Evolutionary conservation across 1,139 yeast species (phyloP), one percentile per base, ranked within the genome.

Genomic region (Hemisphaericaspora xylanilytica): DNA sequence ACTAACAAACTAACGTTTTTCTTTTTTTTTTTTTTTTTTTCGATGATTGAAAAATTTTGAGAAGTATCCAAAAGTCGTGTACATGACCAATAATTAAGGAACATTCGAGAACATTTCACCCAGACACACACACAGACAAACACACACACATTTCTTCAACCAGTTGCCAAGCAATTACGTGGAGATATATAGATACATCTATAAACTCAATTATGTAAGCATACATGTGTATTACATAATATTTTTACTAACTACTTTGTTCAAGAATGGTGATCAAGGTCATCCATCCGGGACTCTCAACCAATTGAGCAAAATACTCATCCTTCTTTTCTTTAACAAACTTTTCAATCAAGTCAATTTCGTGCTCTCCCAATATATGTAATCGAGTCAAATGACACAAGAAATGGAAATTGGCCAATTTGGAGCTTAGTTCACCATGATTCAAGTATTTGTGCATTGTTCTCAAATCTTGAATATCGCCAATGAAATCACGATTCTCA

Each of bases 401-500:
- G 37, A 88, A 64, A 56, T 90, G 97, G 72, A 90, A 88, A 57
- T 87, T 85, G 37, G 78, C 64, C 38, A 68, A 52, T n/a, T 52
- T 45, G 3, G 76, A 50, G 21, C 36, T 39, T 27, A 22, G 13
- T 4, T 75, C 74, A 18, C 65, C 68, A 15, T 56, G 56, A 31
- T 65, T 71, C 42, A 87, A 63, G 41, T 77, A 81, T 24, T 60
- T 55, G 39, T 57, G 56, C 31, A 67, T 61, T 8, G 60, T 56
- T 17, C 49, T 51, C 29, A 85, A 70, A 47, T 85, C 88, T 55
- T 87, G 96, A 3, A 81, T 67, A 36, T 44, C 45, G 5, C 95
- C 95, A 54, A 87, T 58, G 38, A 79, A 80, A 42, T 78, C 87
- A 42, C 97, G 69, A 56, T 88, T 85, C 52, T 86, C 95, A 56